Evolutionary conservation across 2,329 filamentous ascomycete species (phyloP).

Genomic region (Fusarium nelsonii): DNA sequence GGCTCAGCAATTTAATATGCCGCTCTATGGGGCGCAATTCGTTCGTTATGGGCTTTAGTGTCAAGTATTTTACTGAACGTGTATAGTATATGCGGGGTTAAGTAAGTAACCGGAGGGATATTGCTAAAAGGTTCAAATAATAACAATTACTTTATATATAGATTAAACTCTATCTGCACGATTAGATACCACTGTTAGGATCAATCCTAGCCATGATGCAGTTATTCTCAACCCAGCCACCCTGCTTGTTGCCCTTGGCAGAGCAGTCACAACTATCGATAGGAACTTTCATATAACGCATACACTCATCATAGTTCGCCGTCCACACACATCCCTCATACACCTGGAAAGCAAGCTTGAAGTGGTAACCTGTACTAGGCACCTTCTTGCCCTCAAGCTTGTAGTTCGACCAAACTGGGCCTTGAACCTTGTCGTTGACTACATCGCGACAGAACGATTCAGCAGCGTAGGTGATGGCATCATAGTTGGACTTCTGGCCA

Average conservation of each 20-base stretch:
- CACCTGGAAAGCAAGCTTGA: constrained; percentile 18
- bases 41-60: too few species aligned
- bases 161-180: too few species aligned
- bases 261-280: constrained; percentile 46
- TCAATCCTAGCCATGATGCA: constrained; percentile 17
- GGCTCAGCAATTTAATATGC: too few species aligned
- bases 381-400: constrained; percentile 16
- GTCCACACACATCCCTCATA: constrained; percentile 37
- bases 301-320: constrained; percentile 37
- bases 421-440: not conserved
- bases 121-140: too few species aligned
- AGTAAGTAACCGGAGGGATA: too few species aligned
- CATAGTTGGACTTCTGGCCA: constrained; percentile 20
- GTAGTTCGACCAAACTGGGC: constrained; percentile 9
- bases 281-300: constrained; percentile 43
- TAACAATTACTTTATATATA: too few species aligned
- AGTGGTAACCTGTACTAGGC: constrained; percentile 26
- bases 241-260: constrained; percentile 41
- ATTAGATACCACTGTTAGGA: not conserved
- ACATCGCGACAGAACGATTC: constrained; percentile 34
- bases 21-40: too few species aligned
- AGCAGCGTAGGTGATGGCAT: constrained; percentile 9
- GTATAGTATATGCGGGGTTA: too few species aligned
- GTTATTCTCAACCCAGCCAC: constrained; percentile 37
- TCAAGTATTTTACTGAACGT: too few species aligned